Evolutionary conservation across 2,329 filamentous ascomycete species (phyloP).

Genomic region (Fusarium sp.): DNA sequence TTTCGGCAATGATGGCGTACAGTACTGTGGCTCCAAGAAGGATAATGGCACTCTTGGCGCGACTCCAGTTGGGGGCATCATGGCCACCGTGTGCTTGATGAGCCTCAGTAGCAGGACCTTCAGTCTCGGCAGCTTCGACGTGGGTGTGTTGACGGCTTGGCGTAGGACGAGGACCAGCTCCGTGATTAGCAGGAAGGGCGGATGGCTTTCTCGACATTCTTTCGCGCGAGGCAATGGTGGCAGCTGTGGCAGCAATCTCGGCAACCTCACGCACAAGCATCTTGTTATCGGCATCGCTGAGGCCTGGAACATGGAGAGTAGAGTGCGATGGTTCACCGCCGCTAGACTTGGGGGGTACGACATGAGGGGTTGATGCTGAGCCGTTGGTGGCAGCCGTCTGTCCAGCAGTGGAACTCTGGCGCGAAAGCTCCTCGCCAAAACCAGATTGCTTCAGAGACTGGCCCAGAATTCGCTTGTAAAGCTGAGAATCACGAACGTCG

Average conservation of each 20-base stretch:
- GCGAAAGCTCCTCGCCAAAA: slow-evolving; percentile 62
- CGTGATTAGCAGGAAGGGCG: slow-evolving; percentile 38
- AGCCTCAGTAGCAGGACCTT: slow-evolving; percentile 50
- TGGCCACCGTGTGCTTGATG: slow-evolving; percentile 74
- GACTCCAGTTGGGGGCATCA: slow-evolving; percentile 98
- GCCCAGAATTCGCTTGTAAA: slow-evolving; percentile 93
- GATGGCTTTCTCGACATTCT: slow-evolving; percentile 56
- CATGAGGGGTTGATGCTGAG: slow-evolving; percentile 68
- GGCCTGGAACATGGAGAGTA: slow-evolving; percentile 69
- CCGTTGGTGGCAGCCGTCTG: slow-evolving; percentile 56
- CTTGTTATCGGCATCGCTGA: slow-evolving; percentile 85
- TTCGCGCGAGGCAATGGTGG: slow-evolving; percentile 86
- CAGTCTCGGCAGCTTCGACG: slow-evolving; percentile 39
- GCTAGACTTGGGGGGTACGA: slow-evolving; percentile 78
- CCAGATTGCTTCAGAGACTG: slow-evolving; percentile 90
- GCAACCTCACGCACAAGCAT: slow-evolving; percentile 86
- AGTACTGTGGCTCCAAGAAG: slow-evolving; percentile 88
- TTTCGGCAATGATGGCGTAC: slow-evolving; percentile 97
- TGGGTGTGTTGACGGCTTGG: slow-evolving; percentile 49
- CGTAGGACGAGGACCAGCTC: slow-evolving; percentile 38
- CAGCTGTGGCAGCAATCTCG: slow-evolving; percentile 92
- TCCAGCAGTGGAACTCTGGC: slow-evolving; percentile 53
- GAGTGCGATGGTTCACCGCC: slow-evolving; percentile 54
- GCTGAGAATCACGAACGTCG: slow-evolving; percentile 85
- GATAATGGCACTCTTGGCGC: slow-evolving; percentile 89